These are phyloP conservation scores for Lecanicillium sp. DNA, from an alignment of 2,329 filamentous ascomycete genomes.

Conservation along the genomic window DNA sequence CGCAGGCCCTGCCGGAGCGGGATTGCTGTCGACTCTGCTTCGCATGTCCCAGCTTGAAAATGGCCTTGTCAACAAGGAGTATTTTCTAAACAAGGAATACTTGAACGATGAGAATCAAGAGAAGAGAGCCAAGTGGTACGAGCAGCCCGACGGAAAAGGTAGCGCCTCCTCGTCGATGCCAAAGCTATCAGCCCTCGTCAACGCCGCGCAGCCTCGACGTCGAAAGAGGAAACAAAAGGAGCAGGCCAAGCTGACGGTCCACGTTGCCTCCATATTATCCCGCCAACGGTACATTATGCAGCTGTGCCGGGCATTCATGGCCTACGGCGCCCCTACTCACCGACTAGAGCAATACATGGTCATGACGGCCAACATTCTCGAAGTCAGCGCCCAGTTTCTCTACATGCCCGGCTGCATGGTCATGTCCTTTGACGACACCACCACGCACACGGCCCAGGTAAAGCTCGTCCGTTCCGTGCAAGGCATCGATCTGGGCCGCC, in stretches of 20 bases:
- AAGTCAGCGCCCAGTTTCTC: constrained; percentile 6
- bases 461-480: constrained; percentile 6
- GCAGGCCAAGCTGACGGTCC: constrained; percentile 2
- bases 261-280: constrained; percentile 3
- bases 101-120: constrained; percentile 1
- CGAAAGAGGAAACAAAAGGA: neutral
- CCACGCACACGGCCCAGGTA: constrained; percentile 5
- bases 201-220: neutral
- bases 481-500: constrained; percentile 6
- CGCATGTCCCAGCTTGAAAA: constrained; percentile 5
- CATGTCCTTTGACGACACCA: constrained; percentile 7
- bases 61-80: constrained; percentile 3
- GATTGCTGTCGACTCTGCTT: constrained; percentile 2
- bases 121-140: constrained; percentile 4
- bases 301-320: constrained; percentile 8
- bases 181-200: neutral
- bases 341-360: constrained; percentile 7
- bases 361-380: constrained; percentile 5
- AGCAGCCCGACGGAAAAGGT: constrained; percentile 2
- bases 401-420: constrained; percentile 9
- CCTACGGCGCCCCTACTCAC: constrained; percentile 8
- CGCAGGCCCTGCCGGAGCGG: neutral
- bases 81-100: constrained; percentile 4
- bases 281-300: constrained; percentile 7
- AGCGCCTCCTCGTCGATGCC: constrained; percentile 1